Conservation (phyloP, 768 basidiomycete species). For the Agrocybe chaxingu region DNA sequence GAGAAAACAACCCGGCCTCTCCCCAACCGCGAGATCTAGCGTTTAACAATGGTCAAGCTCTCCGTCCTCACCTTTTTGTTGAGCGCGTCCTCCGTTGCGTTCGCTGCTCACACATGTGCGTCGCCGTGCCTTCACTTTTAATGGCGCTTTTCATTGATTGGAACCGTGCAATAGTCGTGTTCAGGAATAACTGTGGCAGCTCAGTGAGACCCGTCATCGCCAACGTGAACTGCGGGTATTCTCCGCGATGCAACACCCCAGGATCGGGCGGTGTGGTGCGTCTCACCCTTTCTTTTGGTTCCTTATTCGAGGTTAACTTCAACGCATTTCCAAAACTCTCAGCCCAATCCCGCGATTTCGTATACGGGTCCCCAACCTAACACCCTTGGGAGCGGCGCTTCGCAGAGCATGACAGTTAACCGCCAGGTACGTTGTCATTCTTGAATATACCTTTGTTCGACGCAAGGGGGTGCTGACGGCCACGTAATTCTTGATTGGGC, state of each 20-base stretch:
- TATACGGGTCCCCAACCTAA: conserved; percentile 33
- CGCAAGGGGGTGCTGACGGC: no score
- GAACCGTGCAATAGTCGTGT: conserved; percentile 23
- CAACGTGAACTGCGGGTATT: conserved; percentile 38
- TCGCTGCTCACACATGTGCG: conserved; percentile 21
- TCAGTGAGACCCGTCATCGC: conserved; percentile 32
- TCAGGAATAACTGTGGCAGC: conserved; percentile 30
- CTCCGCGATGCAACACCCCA: conserved; percentile 32
- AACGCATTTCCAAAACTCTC: neutral
- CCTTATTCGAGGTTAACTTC: neutral
- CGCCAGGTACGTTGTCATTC: conserved; percentile 17
- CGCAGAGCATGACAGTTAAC: conserved; percentile 26
- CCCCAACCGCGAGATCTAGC: no score
- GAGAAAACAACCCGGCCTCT: no score
- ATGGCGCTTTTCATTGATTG: neutral
- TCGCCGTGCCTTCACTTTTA: neutral
- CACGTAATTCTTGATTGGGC: no score
- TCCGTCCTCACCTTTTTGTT: neutral
- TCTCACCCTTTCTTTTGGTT: neutral
- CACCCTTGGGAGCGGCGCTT: conserved; percentile 20
- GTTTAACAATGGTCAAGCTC: conserved; percentile 2
- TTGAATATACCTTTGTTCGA: neutral
- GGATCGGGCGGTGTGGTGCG: conserved; percentile 30
- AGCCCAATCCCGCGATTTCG: conserved; percentile 29
- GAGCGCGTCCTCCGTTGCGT: conserved; percentile 4